A percentile compares a stretch with the other conserved stretches of the same genome.
Evolutionary conservation across 176 grass and related monocot genomes (phyloP).

Genomic region (Melocanna baccifera): DNA sequence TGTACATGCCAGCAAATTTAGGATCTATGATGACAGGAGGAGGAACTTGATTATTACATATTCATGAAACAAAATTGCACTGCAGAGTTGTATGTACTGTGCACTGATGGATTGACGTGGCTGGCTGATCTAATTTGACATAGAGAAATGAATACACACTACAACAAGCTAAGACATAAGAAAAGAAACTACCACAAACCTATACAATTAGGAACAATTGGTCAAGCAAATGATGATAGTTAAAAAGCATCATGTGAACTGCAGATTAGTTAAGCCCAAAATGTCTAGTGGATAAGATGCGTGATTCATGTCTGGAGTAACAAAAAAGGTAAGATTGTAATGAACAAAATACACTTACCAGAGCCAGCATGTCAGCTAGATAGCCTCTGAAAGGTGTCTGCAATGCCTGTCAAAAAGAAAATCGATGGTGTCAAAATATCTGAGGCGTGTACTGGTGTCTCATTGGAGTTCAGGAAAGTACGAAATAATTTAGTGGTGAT

Average conservation of each 20-base stretch:
- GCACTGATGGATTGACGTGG: neutral
- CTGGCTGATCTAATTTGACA: neutral
- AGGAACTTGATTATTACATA: neutral
- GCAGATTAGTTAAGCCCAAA: neutral
- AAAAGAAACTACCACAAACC: neutral
- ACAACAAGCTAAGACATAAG: neutral
- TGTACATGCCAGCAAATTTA: neutral
- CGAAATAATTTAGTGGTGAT: neutral
- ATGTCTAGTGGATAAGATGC: neutral
- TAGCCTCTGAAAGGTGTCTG: constrained; percentile 84
- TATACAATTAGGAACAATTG: neutral
- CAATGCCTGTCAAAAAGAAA: constrained; percentile 46
- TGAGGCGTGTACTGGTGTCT: neutral
- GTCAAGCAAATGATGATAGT: neutral
- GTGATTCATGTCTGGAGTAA: neutral
- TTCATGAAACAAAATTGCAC: neutral
- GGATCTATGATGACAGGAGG: neutral
- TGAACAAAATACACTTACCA: constrained; percentile 46
- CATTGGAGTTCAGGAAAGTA: neutral
- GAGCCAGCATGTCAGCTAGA: constrained; percentile 72
- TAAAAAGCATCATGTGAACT: neutral
- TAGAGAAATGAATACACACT: neutral
- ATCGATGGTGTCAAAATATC: neutral
- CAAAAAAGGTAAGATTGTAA: neutral
- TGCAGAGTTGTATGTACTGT: neutral